phyloP scores from a whole-genome alignment of 2,329 filamentous ascomycete species.

The Fusarium chaquense region DNA sequence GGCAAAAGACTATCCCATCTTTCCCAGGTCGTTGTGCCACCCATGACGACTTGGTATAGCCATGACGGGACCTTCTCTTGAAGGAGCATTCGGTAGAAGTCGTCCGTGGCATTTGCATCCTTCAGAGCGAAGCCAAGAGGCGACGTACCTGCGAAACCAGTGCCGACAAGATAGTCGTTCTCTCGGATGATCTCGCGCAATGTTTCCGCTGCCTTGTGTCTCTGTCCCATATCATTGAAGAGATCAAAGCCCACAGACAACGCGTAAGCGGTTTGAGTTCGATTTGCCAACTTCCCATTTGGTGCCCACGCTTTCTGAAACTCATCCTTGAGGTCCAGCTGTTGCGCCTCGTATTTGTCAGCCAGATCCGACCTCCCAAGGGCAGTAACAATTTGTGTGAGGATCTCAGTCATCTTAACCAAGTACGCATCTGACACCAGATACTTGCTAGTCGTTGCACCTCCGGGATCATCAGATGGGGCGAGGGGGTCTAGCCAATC shows the following conservation, averaged over 20 bases:
- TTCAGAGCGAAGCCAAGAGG: slow-evolving; percentile 15
- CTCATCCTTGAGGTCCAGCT: slow-evolving; percentile 30
- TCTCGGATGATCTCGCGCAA: slow-evolving; percentile 51
- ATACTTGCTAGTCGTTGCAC: slow-evolving; percentile 53
- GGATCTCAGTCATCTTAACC: slow-evolving; percentile 54
- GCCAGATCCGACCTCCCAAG: slow-evolving; percentile 46
- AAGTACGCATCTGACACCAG: slow-evolving; percentile 62
- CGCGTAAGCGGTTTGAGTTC: slow-evolving; percentile 56
- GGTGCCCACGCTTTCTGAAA: slow-evolving; percentile 48
- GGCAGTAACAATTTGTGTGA: slow-evolving; percentile 51
- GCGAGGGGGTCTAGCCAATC: slow-evolving; percentile 63
- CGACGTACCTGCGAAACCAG: slow-evolving; percentile 53
- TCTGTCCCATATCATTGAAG: slow-evolving; percentile 33
- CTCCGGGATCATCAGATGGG: slow-evolving; percentile 53
- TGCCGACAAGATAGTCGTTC: slow-evolving; percentile 54
- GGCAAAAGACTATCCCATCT: slow-evolving; percentile 57
- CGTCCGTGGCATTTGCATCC: background rate
- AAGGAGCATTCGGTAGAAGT: slow-evolving; percentile 53
- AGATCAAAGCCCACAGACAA: slow-evolving; percentile 56
- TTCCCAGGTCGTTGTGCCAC: slow-evolving; percentile 58
- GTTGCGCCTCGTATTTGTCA: slow-evolving; percentile 34
- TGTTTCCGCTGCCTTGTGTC: slow-evolving; percentile 43
- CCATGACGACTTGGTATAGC: slow-evolving; percentile 56
- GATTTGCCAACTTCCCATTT: slow-evolving; percentile 50
- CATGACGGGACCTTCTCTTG: slow-evolving; percentile 53